Percentiles rank a stretch among this genome's conserved stretches.
These are phyloP conservation scores for Thermochaetoides dissita DNA, from an alignment of 2,329 filamentous ascomycete species.

Conservation along the genomic window DNA sequence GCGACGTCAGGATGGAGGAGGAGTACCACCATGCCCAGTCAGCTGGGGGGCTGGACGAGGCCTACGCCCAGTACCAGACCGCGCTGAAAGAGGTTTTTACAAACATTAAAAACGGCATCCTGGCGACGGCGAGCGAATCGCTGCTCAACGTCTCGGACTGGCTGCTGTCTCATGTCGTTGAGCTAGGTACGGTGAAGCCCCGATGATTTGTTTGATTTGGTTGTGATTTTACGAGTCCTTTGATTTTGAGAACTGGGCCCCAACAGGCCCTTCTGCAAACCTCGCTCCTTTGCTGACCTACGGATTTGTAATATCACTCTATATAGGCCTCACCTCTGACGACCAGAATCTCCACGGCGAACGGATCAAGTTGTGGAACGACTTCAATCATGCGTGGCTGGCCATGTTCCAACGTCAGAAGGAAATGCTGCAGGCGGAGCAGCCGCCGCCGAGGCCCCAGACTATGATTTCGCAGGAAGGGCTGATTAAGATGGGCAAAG, in stretches of 20 bases:
- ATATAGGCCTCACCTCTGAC: constrained; percentile 71
- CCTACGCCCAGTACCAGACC: constrained; percentile 51
- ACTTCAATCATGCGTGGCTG: constrained; percentile 91
- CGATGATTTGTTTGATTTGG: too few species aligned
- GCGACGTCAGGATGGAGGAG: constrained; percentile 40
- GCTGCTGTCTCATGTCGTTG: constrained; percentile 40
- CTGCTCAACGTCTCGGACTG: constrained; percentile 40
- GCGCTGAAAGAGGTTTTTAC: constrained; percentile 57
- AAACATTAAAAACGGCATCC: constrained; percentile 42
- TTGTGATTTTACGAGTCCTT: too few species aligned
- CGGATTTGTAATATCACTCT: not conserved
- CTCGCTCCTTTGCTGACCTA: not conserved
- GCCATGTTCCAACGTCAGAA: constrained; percentile 71
- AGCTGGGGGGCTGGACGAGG: constrained; percentile 47
- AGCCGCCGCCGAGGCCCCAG: constrained; percentile 42
- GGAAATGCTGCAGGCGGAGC: constrained; percentile 51
- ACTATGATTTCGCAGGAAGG: constrained; percentile 53
- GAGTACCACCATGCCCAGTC: constrained; percentile 33
- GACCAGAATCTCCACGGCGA: constrained; percentile 62
- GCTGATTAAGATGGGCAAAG: constrained; percentile 67
- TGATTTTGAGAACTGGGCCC: too few species aligned
- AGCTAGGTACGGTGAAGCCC: constrained; percentile 33
- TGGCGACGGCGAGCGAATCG: constrained; percentile 37
- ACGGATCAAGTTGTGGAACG: constrained; percentile 74
- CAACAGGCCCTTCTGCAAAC: too few species aligned